Conservation (phyloP, 257 asterid species). For the Nicotiana otophora region DNA sequence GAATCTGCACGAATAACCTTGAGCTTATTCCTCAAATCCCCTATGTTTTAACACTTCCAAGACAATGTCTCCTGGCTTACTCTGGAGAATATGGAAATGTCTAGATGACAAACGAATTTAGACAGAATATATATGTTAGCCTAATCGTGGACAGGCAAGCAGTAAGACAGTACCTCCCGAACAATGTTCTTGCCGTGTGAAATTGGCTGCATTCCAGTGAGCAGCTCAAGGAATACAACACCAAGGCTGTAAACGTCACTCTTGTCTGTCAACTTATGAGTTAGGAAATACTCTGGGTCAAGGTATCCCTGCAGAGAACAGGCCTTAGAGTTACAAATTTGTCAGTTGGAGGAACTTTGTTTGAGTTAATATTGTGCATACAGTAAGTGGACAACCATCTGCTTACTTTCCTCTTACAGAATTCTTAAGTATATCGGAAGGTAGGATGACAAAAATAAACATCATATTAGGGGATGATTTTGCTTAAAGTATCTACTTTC, state of each 20-base stretch:
- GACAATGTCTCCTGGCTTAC: background rate
- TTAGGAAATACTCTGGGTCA: constrained; percentile 93
- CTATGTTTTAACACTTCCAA: background rate
- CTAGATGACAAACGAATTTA: background rate
- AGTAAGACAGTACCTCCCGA: constrained; percentile 61
- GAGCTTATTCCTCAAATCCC: background rate
- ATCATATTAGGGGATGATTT: background rate
- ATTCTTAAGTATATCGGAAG: background rate
- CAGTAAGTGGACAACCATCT: no score
- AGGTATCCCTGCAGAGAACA: constrained; percentile 75
- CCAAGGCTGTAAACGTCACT: constrained; percentile 98
- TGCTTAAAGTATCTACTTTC: background rate
- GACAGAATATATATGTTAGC: background rate
- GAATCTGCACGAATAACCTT: background rate
- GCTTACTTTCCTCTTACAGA: background rate
- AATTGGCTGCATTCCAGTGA: constrained; percentile 94
- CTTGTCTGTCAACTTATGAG: constrained; percentile 89
- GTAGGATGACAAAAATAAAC: background rate
- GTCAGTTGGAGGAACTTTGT: background rate
- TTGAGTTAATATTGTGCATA: no score
- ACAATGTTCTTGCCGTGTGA: constrained; percentile 96
- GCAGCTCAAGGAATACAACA: constrained; percentile 82
- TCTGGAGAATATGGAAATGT: background rate
- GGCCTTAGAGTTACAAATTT: background rate
- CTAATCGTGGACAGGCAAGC: background rate